Evolutionary conservation across 352 stramenopile species (phyloP).

Genomic region (Phytopythium litorale): DNA sequence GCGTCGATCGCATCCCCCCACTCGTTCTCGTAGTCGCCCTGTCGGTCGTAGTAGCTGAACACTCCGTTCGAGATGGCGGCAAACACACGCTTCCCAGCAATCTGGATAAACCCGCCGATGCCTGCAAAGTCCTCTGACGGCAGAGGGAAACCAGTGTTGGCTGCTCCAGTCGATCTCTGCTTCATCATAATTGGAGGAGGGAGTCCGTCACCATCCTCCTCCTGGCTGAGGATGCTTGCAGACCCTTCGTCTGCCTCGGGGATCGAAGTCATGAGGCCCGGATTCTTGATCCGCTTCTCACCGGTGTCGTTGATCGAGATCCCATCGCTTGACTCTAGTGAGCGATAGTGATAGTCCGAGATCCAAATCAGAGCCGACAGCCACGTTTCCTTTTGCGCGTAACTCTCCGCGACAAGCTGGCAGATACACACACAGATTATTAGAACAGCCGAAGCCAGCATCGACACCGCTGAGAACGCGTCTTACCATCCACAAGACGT

Average conservation of each 20-base stretch:
- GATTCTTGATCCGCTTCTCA: conserved; percentile 39
- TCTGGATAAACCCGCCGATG: conserved; percentile 65
- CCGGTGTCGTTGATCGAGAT: conserved; percentile 22
- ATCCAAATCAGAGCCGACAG: conserved; percentile 81
- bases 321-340: conserved; percentile 15
- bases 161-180: neutral
- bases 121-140: conserved; percentile 42
- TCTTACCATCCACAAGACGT: conserved; percentile 78
- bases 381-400: conserved; percentile 85
- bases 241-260: conserved; percentile 37
- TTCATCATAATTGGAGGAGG: conserved; percentile 2
- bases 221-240: conserved; percentile 21
- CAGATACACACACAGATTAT: conserved; percentile 11
- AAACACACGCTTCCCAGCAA: conserved; percentile 59
- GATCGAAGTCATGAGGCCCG: conserved; percentile 45
- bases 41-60: conserved; percentile 84
- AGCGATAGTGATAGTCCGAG: conserved; percentile 80
- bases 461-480: conserved; percentile 11
- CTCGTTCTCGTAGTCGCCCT: conserved; percentile 77
- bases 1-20: conserved; percentile 83
- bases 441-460: conserved; percentile 10
- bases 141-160: conserved; percentile 12
- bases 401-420: conserved; percentile 73
- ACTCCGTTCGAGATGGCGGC: conserved; percentile 79
- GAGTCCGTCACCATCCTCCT: conserved; percentile 17